Evolutionary conservation across 2,329 filamentous ascomycete genomes (phyloP), one percentile per base, ranked within the genome.

Genomic region (Cyphellophora europaea): DNA sequence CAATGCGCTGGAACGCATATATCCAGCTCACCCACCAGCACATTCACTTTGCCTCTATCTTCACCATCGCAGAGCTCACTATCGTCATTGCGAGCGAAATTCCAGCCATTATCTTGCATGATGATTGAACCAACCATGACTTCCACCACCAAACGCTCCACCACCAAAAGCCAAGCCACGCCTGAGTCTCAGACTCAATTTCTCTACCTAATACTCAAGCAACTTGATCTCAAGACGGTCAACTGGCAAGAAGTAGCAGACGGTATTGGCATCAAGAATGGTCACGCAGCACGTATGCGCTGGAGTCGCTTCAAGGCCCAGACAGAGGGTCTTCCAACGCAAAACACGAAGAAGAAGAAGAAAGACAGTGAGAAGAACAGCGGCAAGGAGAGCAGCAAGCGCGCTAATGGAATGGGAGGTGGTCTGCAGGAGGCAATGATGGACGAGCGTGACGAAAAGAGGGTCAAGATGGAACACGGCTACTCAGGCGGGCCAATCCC

Each of bases 241-340:
- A 65, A 74, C 44, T 74, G 71, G 71, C 63, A 62, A 31, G 49
- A 57, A 25, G 66, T 74, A 11, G 69, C 70, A 11, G 52, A 52
- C 3, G 54, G 68, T 30, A 53, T 68, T 10, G 63, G 64, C 29
- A 70, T 74, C 35, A 67, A 66, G 21, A 74, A 73, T 35, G 71
- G 69, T 23, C 71, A 74, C 46, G 70, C 70, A 3, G 70, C 70
- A 11, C 65, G 70, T 25, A 74, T 74, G 70, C 63, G 71, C 17
- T 74, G 65, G 49, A 68, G 65, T 14, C 65, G 70, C 21, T 72
- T 72, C 53, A 65, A 60, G 38, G 59, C 64, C 36, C 66, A 71
- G 30, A 69, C 71, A 58, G 69, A 74, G 40, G 64, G 63, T 11
- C 55, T 49, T 3, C 44, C 51, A 6, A 50, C 50, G 3, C 29